These are phyloP conservation scores for Ustilago hordei DNA, from an alignment of 1,284 basidiomycete genomes.

Conservation along the genomic window DNA sequence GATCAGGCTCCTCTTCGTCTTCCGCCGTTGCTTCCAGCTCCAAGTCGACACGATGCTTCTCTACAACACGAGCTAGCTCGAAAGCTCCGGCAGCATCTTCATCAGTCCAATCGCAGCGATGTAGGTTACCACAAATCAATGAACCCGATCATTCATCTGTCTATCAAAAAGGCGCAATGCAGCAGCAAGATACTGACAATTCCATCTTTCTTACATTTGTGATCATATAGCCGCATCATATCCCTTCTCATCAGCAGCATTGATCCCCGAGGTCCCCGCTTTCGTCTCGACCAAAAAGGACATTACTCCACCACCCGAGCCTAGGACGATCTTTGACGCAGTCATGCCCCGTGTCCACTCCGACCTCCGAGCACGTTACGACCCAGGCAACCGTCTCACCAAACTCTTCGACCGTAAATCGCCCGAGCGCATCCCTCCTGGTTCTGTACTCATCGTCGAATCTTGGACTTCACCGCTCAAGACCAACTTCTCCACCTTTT, in stretches of 20 bases:
- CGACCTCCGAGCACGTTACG: conserved; percentile 58
- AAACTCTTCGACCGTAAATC: conserved; percentile 63
- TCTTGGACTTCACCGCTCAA: conserved; percentile 59
- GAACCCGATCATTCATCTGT: too few relatives aligned
- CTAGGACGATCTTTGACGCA: conserved; percentile 48
- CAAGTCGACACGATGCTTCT: conserved; percentile 33
- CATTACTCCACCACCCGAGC: conserved; percentile 43
- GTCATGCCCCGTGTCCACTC: conserved; percentile 61
- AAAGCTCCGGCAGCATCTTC: conserved; percentile 7
- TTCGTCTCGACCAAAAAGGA: conserved; percentile 43
- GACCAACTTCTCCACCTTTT: conserved; percentile 62
- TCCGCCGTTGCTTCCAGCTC: conserved; percentile 16
- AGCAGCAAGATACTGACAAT: background rate
- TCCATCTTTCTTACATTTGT: background rate
- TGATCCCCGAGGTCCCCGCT: conserved; percentile 35
- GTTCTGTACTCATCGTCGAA: conserved; percentile 67
- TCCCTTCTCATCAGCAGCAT: conserved; percentile 57
- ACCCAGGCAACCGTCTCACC: conserved; percentile 60
- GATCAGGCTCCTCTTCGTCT: conserved; percentile 16
- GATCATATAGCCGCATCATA: conserved; percentile 28
- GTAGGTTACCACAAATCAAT: conserved; percentile 12
- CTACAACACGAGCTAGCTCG: conserved; percentile 19
- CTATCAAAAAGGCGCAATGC: too few relatives aligned
- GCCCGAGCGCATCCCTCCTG: conserved; percentile 58
- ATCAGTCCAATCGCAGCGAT: conserved; percentile 12